These are phyloP conservation scores for Stemphylium vesicarium DNA, from an alignment of 2,329 filamentous ascomycete species.

Conservation along the genomic window DNA sequence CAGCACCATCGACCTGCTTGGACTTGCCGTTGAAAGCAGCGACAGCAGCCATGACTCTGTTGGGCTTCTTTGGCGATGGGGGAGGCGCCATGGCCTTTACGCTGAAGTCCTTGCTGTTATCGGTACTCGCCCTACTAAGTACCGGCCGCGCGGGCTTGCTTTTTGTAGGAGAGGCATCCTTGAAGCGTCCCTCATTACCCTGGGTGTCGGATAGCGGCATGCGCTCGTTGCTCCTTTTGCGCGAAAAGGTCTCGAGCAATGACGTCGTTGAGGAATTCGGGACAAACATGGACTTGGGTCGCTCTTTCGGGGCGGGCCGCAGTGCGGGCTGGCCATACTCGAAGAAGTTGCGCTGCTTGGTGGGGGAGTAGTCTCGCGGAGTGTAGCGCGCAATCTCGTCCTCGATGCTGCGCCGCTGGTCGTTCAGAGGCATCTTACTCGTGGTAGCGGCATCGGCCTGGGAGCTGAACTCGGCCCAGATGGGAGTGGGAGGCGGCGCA, in stretches of 20 bases:
- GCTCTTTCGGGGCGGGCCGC: conserved; percentile 43
- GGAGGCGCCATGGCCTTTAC: conserved; percentile 21
- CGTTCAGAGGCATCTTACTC: conserved; percentile 54
- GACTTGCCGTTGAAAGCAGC: conserved; percentile 65
- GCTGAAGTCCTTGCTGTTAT: conserved; percentile 29
- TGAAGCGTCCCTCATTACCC: conserved; percentile 38
- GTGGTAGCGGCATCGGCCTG: conserved; percentile 43
- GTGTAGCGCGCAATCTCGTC: conserved; percentile 66
- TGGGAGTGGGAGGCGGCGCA: conserved; percentile 66
- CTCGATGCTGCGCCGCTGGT: conserved; percentile 53
- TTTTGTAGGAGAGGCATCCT: conserved; percentile 34
- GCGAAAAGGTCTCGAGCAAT: conserved; percentile 48
- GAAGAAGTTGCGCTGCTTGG: conserved; percentile 67
- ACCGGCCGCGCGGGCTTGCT: conserved; percentile 23
- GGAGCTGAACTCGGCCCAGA: conserved; percentile 77
- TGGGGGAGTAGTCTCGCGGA: conserved; percentile 64
- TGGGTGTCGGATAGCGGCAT: conserved; percentile 43
- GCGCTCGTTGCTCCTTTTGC: conserved; percentile 46
- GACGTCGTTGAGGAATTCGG: conserved; percentile 51
- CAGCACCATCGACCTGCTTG: conserved; percentile 45
- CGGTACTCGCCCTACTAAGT: conserved; percentile 38
- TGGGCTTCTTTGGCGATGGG: conserved; percentile 50
- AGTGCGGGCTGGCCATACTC: conserved; percentile 56
- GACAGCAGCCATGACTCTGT: conserved; percentile 68
- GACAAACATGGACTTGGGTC: conserved; percentile 61